Evolutionary conservation across 805 yeast species (phyloP), one percentile per base, ranked within the genome.

Genomic region (Teunomyces funiuensis): DNA sequence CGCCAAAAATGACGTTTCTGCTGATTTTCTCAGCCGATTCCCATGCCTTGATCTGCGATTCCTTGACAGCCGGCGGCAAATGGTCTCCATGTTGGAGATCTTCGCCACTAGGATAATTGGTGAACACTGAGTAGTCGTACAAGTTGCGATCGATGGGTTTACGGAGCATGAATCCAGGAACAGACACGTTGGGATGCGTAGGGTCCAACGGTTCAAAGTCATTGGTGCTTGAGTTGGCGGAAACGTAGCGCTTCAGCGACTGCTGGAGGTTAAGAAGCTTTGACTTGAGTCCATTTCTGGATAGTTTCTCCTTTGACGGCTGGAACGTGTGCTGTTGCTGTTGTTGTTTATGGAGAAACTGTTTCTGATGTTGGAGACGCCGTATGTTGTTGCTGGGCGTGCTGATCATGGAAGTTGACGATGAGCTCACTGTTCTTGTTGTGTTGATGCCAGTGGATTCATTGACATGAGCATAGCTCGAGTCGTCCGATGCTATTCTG

Each of bases 21-120:
- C 64, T 60, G 31, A 66, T 60, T 45, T 64, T 62, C 43, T 70
- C 74, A 1, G 73, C 74, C 19, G 66, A 60, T 45, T 70, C 74
- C 76, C 76, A 70, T 14, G 74, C 74, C 39, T 61, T 59, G 9
- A 69, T 55, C 47, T 69, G 74, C n/a, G 72, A 64, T 30, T 64
- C 66, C 50, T 65, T 69, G 7, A 68, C 51, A 11, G 60, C 55
- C 1, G 71, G 72, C 16, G 66, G 64, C n/a, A 55, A 37, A 25
- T 51, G 48, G 19, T 45, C 50, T 2, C 46, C 49, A 27, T 50
- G 55, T 13, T 46, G 50, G 7, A 47, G 29, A 28, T 49, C 55
- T 5, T 37, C 42, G 1, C 49, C 53, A 27, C 45, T 45, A 11
- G 56, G 52, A 27, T 52, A 51, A 30, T 54, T 49, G 23, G 65